phyloP scores from a whole-genome alignment of 148 eudicot species.

The Vaccinium macrocarpon region DNA sequence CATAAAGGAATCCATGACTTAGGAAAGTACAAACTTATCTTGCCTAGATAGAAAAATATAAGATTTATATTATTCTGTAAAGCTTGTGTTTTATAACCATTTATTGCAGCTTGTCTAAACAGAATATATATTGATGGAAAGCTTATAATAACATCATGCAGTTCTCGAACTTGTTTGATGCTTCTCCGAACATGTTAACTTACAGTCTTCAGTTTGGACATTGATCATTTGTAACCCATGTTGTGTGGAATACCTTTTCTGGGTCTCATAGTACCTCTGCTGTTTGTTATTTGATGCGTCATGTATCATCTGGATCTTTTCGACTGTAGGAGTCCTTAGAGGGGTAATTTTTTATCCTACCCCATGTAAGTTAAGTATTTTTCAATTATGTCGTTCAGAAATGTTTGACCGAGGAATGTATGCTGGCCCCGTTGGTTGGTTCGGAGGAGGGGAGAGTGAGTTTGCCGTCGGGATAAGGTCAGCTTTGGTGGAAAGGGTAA shows the following conservation, averaged over 20 bases:
- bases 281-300: background rate
- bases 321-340: background rate
- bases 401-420: slow-evolving; percentile 95
- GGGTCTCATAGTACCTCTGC: background rate
- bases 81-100: background rate
- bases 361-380: background rate
- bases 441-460: slow-evolving; percentile 94
- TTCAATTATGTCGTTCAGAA: slow-evolving; percentile 45
- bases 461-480: slow-evolving; percentile 97
- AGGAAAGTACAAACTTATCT: background rate
- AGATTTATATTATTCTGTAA: background rate
- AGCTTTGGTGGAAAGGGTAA: slow-evolving; percentile 78
- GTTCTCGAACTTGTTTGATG: background rate
- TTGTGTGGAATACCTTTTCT: background rate
- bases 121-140: background rate
- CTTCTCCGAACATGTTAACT: background rate
- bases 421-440: slow-evolving; percentile 98
- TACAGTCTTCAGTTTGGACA: background rate
- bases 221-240: background rate
- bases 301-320: background rate
- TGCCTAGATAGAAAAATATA: background rate
- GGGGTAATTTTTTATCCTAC: background rate
- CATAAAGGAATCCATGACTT: slow-evolving; percentile 5
- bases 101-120: slow-evolving; percentile 7
- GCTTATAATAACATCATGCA: background rate